A percentile compares a stretch with the other conserved stretches of the same genome.
phyloP scores from a whole-genome alignment of 2,329 filamentous ascomycete species.

The Colletotrichum theobromicola region DNA sequence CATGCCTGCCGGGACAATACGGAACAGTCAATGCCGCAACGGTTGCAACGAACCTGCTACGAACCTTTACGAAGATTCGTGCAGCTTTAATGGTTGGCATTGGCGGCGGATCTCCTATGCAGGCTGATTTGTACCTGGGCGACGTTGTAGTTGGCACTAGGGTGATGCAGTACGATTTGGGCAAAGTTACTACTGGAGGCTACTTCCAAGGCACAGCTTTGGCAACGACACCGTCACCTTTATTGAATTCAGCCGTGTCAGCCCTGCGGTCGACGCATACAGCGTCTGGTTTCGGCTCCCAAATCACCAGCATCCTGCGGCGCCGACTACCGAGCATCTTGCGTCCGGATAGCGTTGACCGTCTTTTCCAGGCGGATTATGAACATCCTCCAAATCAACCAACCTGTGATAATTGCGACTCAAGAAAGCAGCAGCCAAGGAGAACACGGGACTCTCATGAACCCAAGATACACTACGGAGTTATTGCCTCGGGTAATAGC shows the following conservation, averaged over 20 bases:
- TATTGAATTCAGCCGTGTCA: conserved; percentile 2
- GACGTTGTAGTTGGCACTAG: conserved; percentile 24
- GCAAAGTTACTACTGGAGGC: conserved; percentile 13
- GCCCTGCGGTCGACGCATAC: conserved; percentile 1
- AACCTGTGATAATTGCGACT: background rate
- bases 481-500: too few relatives aligned
- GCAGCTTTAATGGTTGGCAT: conserved; percentile 30
- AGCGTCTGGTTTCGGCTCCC: background rate
- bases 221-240: background rate
- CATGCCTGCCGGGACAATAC: conserved; percentile 3
- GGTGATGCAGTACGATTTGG: conserved; percentile 24
- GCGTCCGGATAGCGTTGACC: background rate
- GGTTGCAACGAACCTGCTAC: too few relatives aligned
- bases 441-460: background rate
- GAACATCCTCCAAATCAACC: background rate
- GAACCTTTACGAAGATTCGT: background rate
- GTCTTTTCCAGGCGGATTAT: background rate
- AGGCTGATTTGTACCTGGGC: conserved; percentile 19
- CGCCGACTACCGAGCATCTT: background rate
- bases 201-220: conserved; percentile 8
- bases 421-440: background rate
- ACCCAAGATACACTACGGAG: background rate
- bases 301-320: background rate
- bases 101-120: conserved; percentile 28
- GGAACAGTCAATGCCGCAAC: background rate